Evolutionary conservation across 805 yeast genomes (phyloP), one percentile per base, ranked within the genome.

Genomic region (Candida verbasci): DNA sequence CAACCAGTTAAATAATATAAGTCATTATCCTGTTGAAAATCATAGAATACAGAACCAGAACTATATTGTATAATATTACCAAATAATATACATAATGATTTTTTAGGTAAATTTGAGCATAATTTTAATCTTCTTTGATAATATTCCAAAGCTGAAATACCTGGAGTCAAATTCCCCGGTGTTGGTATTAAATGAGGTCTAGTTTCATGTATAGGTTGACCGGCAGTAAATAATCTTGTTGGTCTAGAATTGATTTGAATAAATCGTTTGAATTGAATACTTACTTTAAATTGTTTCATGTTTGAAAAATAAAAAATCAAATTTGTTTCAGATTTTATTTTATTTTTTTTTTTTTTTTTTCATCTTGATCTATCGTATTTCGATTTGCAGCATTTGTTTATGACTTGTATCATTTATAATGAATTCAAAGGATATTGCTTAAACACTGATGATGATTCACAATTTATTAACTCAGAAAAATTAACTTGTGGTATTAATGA

Each of bases 21-120:
- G 54, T 93, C 88, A 37, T 85, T 91, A 53, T 89, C 83, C 61
- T 93, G 99, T 53, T 91, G 94, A 54, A 93, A 93, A 25, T 84
- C 83, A 53, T 89, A 80, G 50, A 93, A 93, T 1, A 91, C 97
- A 8, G 91, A 77, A 0, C 96, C 96, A 0, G 96, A 80, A 8
- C 95, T 86, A 58, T 68, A 87, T 54, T 86, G 85, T 8, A 82
- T 67, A 25, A 73, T 68, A 49, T 74, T 74, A 1, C 97, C 95
- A 1, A 82, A 78, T 7, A 89, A 56, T 16, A 93, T 76, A 0
- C 91, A 89, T 18, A 84, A 60, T 4, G 91, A 78, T 16, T 72
- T 68, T 7, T 72, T 66, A 1, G 87, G 82, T 49, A 93, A 55
- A 23, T 64, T 54, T 21, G 62, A 62, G 0, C 84, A 74, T 2